Evolutionary conservation across 495 filamentous ascomycete species (phyloP).

Genomic region (Filosporella fistucella): DNA sequence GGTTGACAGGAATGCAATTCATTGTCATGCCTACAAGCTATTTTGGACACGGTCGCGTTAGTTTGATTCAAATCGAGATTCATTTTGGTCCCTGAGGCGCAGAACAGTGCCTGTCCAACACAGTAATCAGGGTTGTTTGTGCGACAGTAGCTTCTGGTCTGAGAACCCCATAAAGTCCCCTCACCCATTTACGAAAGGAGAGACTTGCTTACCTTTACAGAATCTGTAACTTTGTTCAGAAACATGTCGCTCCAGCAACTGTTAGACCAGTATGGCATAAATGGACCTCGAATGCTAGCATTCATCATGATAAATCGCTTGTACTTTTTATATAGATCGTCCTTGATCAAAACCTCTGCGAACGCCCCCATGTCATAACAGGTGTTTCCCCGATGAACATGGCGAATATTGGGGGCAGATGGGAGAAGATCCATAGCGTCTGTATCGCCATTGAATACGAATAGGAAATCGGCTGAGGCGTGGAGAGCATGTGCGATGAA

Average conservation of each 20-base stretch:
- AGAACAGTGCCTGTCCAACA: too few species aligned
- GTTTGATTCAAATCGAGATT: too few species aligned
- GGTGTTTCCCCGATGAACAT: constrained; percentile 21
- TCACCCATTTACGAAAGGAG: not conserved
- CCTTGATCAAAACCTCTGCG: constrained; percentile 24
- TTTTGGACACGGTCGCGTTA: too few species aligned
- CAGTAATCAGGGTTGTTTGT: too few species aligned
- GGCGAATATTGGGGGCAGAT: constrained; percentile 21
- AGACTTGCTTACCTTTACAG: constrained; percentile 21
- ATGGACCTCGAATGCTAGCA: constrained; percentile 30
- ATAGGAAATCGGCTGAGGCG: constrained; percentile 30
- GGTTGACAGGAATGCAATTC: constrained; percentile 25
- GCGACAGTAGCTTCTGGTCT: too few species aligned
- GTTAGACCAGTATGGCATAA: constrained; percentile 26
- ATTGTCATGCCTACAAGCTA: constrained; percentile 31
- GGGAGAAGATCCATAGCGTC: constrained; percentile 2
- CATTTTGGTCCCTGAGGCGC: too few species aligned
- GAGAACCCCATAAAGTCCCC: too few species aligned
- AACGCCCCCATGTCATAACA: constrained; percentile 28
- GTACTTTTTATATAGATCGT: constrained; percentile 23
- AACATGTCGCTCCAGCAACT: constrained; percentile 31
- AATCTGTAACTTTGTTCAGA: constrained; percentile 24
- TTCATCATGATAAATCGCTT: constrained; percentile 29
- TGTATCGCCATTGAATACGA: constrained; percentile 32
- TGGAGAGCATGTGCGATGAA: constrained; percentile 29